Evolutionary conservation across 2,329 filamentous ascomycete genomes (phyloP), one percentile per base, ranked within the genome.

Genomic region (Thielaviopsis cerberus): DNA sequence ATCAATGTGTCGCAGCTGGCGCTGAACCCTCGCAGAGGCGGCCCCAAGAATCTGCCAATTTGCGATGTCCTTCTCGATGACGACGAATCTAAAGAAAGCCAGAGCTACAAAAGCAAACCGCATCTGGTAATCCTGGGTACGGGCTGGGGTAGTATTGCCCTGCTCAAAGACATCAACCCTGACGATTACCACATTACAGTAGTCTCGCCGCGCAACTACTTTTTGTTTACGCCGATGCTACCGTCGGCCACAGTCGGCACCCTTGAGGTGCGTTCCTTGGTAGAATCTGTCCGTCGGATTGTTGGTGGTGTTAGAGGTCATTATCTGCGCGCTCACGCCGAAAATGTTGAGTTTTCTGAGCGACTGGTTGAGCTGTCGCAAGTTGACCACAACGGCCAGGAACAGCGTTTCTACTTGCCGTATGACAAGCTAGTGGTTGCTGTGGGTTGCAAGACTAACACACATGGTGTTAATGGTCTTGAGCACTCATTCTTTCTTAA

Each of bases 211-310:
- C 86, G 86, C 37, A 97, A 97, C 66, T 95, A 97, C 72, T 98
- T 98, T 72, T 73, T 98, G 30, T 98, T 98, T 70, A 98, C 92
- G 1, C 92, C 92, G 0, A 97, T 98, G 90, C 76, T 98, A 51
- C 92, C 92, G 1, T 95, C 89, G 34, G 94, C 92, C 7, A 98
- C 94, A 0, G 92, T 98, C 5, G 94, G 94, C 13, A 98, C 92
- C 0, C 75, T 98, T 30, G 91, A 95, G 67, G 74, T 97, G 65
- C 79, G 91, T 63, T 95, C 89, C 54, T 75, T 98, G 60, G 88
- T 96, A 48, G 92, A 98, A 70, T 92, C 92, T 0, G 87, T 98
- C 61, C 81, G 92, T 62, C 81, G 87, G 53, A 92, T 98, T 64
- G 74, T 97, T 22, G 73, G 79, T 57, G 77, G 82, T 57, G 80